phyloP scores from a whole-genome alignment of 305 asterid genomes.

The Fraxinus floribunda region DNA sequence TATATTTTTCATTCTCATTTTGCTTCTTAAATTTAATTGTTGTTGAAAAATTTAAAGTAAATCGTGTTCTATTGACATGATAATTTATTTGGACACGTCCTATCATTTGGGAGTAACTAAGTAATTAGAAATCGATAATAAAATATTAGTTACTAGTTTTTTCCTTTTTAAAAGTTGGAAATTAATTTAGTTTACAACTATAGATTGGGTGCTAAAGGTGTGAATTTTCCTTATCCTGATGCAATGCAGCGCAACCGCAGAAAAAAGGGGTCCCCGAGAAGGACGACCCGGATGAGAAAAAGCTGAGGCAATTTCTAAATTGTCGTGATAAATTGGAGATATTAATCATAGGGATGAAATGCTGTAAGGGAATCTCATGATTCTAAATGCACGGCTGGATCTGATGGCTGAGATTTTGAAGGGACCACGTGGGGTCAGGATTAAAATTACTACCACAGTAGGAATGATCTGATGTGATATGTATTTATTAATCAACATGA shows the following conservation, averaged over 20 bases:
- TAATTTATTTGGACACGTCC: neutral
- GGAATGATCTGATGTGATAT: slow-evolving; percentile 27
- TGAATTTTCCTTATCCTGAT: slow-evolving; percentile 23
- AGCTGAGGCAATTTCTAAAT: neutral
- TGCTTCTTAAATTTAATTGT: neutral
- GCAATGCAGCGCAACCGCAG: slow-evolving; percentile 32
- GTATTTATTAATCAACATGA: slow-evolving; percentile 17
- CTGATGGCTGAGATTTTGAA: slow-evolving; percentile 33
- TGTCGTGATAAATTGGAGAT: neutral
- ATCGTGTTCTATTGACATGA: neutral
- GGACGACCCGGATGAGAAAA: slow-evolving; percentile 2
- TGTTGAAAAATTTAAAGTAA: neutral
- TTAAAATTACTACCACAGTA: slow-evolving; percentile 6
- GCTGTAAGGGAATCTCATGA: slow-evolving; percentile 37
- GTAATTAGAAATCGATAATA: neutral
- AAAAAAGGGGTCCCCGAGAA: slow-evolving; percentile 15
- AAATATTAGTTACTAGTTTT: neutral
- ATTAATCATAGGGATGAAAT: neutral
- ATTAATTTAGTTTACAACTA: neutral
- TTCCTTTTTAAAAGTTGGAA: neutral
- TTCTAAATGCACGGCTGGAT: slow-evolving; percentile 51
- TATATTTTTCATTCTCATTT: too few species aligned
- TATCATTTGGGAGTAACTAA: neutral
- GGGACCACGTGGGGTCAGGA: slow-evolving; percentile 29
- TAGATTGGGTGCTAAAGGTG: neutral